Evolutionary conservation across 2,329 filamentous ascomycete genomes (phyloP).

Genomic region (Microdochium nivale): DNA sequence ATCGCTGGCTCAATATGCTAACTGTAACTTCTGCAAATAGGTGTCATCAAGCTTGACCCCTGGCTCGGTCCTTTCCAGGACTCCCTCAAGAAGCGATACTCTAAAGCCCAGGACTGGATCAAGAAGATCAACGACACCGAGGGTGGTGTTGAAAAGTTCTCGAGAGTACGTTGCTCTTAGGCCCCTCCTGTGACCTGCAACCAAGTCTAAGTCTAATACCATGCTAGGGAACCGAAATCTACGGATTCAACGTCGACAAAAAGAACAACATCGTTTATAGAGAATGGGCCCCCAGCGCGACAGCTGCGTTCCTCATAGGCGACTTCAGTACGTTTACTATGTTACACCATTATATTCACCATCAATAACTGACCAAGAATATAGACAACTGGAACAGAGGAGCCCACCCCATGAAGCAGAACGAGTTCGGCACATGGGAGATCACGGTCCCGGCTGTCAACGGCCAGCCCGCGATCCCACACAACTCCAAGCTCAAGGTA

Average conservation of each 20-base stretch:
- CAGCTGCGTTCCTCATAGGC: constrained; percentile 76
- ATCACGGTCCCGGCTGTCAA: constrained; percentile 65
- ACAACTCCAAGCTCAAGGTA: constrained; percentile 96
- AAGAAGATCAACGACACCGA: constrained; percentile 73
- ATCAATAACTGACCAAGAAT: constrained; percentile 15
- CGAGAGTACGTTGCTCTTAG: constrained; percentile 46
- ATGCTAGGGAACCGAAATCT: constrained; percentile 85
- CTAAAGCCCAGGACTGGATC: constrained; percentile 80
- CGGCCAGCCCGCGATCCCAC: constrained; percentile 71
- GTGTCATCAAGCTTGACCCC: constrained; percentile 79
- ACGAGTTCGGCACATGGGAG: constrained; percentile 80
- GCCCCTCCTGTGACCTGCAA: constrained; percentile 1
- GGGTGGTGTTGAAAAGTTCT: constrained; percentile 88
- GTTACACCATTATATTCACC: background rate
- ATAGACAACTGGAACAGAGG: constrained; percentile 78
- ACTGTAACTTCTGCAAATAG: constrained; percentile 32
- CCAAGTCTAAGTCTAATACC: constrained; percentile 6
- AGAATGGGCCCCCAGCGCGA: constrained; percentile 93
- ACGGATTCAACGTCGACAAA: constrained; percentile 72
- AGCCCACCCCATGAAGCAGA: constrained; percentile 80
- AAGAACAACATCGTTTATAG: constrained; percentile 84
- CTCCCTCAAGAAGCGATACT: constrained; percentile 65
- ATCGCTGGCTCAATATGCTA: constrained; percentile 9
- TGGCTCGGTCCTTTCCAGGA: constrained; percentile 83
- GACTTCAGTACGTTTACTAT: constrained; percentile 76